Evolutionary conservation across 768 basidiomycete genomes (phyloP).

Genomic region (Xanthoconium purpureum): DNA sequence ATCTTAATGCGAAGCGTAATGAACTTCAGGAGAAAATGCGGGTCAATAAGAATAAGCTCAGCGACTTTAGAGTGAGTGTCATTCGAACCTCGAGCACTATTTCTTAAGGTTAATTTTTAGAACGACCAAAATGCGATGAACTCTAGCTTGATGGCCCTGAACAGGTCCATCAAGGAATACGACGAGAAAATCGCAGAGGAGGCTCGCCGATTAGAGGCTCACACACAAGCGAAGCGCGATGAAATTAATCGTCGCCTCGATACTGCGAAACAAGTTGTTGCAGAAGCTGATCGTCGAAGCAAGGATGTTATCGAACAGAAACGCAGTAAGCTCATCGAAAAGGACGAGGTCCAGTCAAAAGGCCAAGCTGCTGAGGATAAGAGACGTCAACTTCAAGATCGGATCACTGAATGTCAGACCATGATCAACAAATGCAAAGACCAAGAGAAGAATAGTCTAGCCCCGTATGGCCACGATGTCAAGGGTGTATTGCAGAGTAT

Average conservation of each 20-base stretch:
- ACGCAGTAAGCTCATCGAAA: slow-evolving; percentile 28
- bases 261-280: slow-evolving; percentile 39
- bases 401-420: slow-evolving; percentile 45
- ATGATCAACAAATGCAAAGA: slow-evolving; percentile 50
- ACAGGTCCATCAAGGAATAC: slow-evolving; percentile 34
- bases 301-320: slow-evolving; percentile 35
- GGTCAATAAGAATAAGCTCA: slow-evolving; percentile 43
- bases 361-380: slow-evolving; percentile 39
- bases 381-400: slow-evolving; percentile 32
- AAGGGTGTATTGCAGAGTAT: slow-evolving; percentile 56
- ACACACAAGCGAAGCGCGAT: slow-evolving; percentile 62
- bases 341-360: slow-evolving; percentile 31
- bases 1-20: slow-evolving; percentile 39
- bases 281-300: slow-evolving; percentile 35
- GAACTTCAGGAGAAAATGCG: slow-evolving; percentile 41
- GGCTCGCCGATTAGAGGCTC: slow-evolving; percentile 47
- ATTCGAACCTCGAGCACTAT: background rate
- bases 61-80: slow-evolving; percentile 42
- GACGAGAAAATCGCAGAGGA: slow-evolving; percentile 52
- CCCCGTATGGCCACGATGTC: slow-evolving; percentile 63
- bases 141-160: slow-evolving; percentile 33
- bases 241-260: slow-evolving; percentile 52
- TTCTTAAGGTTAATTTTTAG: slow-evolving; percentile 32
- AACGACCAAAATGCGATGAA: slow-evolving; percentile 51
- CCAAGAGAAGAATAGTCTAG: slow-evolving; percentile 54